phyloP scores from a whole-genome alignment of 768 basidiomycete species.

The Albatrellus ellisii region DNA sequence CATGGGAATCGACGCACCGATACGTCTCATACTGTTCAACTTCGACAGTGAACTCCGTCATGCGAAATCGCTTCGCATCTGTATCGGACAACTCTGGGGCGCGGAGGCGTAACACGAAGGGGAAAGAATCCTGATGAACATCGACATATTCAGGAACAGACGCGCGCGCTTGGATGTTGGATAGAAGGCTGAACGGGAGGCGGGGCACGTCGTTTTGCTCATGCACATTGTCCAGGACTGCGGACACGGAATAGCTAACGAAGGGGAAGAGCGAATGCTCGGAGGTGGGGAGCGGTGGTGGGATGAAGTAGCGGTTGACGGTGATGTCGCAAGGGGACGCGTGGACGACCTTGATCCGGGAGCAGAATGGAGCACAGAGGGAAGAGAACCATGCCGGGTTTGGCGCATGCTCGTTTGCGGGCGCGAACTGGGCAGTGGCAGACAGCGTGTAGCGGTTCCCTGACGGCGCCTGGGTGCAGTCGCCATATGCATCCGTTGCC shows the following conservation, averaged over 20 bases:
- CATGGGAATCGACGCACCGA: conserved; percentile 30
- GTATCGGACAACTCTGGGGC: conserved; percentile 34
- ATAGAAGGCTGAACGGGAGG: conserved; percentile 41
- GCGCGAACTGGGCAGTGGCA: conserved; percentile 48
- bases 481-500: conserved; percentile 32
- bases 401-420: conserved; percentile 27
- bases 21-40: conserved; percentile 53
- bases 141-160: conserved; percentile 45
- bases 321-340: conserved; percentile 29
- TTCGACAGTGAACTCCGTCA: conserved; percentile 42
- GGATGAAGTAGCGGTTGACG: conserved; percentile 37
- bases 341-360: conserved; percentile 27
- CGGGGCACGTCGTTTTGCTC: conserved; percentile 12
- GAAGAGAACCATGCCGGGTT: conserved; percentile 32
- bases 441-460: conserved; percentile 57
- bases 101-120: conserved; percentile 48
- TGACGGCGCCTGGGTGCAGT: conserved; percentile 24
- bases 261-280: conserved; percentile 23
- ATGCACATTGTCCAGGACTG: conserved; percentile 6
- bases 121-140: conserved; percentile 32
- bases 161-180: conserved; percentile 50
- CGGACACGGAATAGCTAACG: conserved; percentile 21
- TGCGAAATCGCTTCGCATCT: conserved; percentile 40
- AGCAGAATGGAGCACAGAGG: conserved; percentile 44
- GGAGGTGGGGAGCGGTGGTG: conserved; percentile 23